Base-by-base conservation (phyloP, 2,329 filamentous ascomycete species). In the Nothophoma quercina region DNA sequence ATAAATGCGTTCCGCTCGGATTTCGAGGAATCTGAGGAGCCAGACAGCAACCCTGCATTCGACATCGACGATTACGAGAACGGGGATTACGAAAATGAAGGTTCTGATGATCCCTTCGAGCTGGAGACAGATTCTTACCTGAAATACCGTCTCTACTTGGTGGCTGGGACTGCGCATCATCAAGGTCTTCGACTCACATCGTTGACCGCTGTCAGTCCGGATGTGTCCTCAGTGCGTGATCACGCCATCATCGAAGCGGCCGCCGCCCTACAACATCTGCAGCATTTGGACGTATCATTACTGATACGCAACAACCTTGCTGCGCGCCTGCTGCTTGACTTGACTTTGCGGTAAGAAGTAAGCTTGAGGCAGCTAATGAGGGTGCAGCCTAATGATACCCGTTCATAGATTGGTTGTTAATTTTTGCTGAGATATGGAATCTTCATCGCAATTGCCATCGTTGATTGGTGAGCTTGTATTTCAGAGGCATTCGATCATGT, bases 81-180 rank as follows among this genome's bases (percentile, higher is more conserved):
- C 22, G 30, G 35, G 35, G 41, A 45, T 12, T 45, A 45, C 16
- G 41, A 45, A 16, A 18, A 28, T 16, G 22, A 45, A 7, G 23
- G 21, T 7, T 5, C 8, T 8, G 22, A 35, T 25, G 41, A 35
- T 15, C 41, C 30, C 15, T 19, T 13, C 5, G 16, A 28, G 7
- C 22, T 45, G 15, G 41, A 45, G n/a, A 26, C 41, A 9, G 35
- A 45, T 19, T 21, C 29, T 15, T 35, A 45, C 13, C 23, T 32
- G 12, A 32, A 45, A 15, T 33, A 45, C 7, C 23, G 35, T 19
- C 23, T 45, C 5, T 21, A 45, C 4, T 29, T 45, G n/a, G 32
- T 35, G 9, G 16, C 18, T 4, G 35, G 23, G 15, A 32, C 41
- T 28, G 32, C 30, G 23, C 23, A 45, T 10, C 15, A 9, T 12